Evolutionary conservation across 768 basidiomycete species (phyloP).

Genomic region (Cystobasidium onofrii): DNA sequence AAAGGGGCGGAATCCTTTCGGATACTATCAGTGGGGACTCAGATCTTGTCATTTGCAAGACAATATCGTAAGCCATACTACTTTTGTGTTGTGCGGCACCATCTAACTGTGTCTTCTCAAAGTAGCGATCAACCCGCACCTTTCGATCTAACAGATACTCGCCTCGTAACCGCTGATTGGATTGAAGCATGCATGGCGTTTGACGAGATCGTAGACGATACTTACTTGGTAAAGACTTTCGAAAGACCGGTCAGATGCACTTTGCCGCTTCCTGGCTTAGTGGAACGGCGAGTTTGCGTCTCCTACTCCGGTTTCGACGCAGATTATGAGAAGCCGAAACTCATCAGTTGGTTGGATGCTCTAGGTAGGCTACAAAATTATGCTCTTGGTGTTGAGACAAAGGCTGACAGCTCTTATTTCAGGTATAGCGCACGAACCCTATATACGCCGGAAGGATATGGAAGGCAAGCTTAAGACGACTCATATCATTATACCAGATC

Average conservation of each 20-base stretch:
- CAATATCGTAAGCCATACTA: neutral
- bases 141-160: slow-evolving; percentile 8
- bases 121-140: neutral
- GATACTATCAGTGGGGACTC: neutral
- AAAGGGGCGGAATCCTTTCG: neutral
- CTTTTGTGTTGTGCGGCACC: too few species aligned
- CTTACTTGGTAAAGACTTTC: neutral
- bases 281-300: neutral
- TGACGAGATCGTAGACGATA: neutral
- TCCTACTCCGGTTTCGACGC: slow-evolving; percentile 13
- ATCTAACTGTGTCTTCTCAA: too few species aligned
- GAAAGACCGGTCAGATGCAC: neutral
- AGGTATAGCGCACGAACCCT: slow-evolving; percentile 3
- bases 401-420: neutral
- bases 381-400: neutral
- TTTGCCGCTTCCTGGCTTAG: neutral
- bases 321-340: neutral
- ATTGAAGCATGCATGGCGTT: slow-evolving; percentile 22
- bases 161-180: slow-evolving; percentile 23
- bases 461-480: neutral
- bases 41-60: slow-evolving; percentile 5
- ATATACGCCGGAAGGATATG: neutral
- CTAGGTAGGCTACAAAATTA: neutral
- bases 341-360: neutral
- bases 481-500: slow-evolving; percentile 14